phyloP scores from a whole-genome alignment of 805 yeast species.

The Hermanozyma aechmeae region DNA sequence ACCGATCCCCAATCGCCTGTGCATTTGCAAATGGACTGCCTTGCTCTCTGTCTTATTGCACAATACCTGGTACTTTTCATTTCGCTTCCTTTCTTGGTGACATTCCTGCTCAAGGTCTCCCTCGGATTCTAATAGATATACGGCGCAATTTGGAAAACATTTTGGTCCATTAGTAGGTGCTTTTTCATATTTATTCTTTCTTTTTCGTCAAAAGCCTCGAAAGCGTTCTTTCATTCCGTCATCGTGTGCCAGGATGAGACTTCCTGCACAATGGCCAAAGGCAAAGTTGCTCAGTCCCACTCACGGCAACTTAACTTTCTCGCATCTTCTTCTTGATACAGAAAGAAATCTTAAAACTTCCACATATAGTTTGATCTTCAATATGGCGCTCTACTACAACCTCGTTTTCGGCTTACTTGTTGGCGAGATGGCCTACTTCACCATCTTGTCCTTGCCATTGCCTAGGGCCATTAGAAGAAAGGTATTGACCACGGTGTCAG shows the following conservation, averaged over 20 bases:
- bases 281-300: too few species aligned
- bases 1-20: slow-evolving; percentile 51
- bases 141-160: too few species aligned
- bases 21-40: slow-evolving; percentile 71
- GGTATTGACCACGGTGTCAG: slow-evolving; percentile 50
- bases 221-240: too few species aligned
- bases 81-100: slow-evolving; percentile 65
- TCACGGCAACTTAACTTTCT: not conserved
- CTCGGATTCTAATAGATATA: slow-evolving; percentile 30
- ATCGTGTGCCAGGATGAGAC: too few species aligned
- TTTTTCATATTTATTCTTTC: too few species aligned
- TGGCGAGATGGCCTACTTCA: slow-evolving; percentile 69
- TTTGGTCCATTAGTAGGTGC: too few species aligned
- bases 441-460: slow-evolving; percentile 74
- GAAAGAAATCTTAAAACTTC: not conserved
- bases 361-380: not conserved
- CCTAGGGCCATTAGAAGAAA: slow-evolving; percentile 69
- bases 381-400: slow-evolving; percentile 36
- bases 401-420: slow-evolving; percentile 68
- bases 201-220: too few species aligned
- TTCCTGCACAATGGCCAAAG: too few species aligned
- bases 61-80: slow-evolving; percentile 65
- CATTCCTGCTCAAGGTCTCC: slow-evolving; percentile 53
- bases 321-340: not conserved
- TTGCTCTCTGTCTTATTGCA: slow-evolving; percentile 63